These are phyloP conservation scores for Rhododendron kiyosumense DNA, from an alignment of 148 eudicot genomes.

Conservation along the genomic window DNA sequence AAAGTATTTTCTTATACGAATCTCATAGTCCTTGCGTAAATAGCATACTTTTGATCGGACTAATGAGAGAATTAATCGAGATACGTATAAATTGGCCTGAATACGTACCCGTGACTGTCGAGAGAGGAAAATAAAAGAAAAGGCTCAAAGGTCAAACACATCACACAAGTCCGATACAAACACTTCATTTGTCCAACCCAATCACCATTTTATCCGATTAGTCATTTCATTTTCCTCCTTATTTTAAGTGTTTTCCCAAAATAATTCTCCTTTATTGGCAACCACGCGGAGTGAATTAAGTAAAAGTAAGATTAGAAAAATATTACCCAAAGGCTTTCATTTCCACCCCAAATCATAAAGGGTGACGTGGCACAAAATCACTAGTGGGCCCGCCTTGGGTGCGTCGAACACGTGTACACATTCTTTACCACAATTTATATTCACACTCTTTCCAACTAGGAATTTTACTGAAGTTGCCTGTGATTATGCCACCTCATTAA, in stretches of 20 bases:
- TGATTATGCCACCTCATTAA: no score
- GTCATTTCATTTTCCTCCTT: no score
- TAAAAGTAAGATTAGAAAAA: not conserved
- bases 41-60: not conserved
- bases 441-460: not conserved
- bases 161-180: not conserved
- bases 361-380: conserved; percentile 1
- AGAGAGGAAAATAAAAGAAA: not conserved
- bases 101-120: rapidly evolving
- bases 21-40: no score
- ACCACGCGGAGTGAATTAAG: not conserved
- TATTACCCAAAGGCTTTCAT: not conserved
- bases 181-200: not conserved
- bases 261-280: not conserved
- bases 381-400: not conserved
- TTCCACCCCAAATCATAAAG: not conserved
- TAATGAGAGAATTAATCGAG: rapidly evolving
- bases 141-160: not conserved
- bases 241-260: no score
- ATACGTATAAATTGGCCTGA: not conserved
- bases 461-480: not conserved
- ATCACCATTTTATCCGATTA: not conserved
- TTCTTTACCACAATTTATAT: not conserved
- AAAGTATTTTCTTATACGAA: no score
- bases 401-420: conserved; percentile 1